Conservation (phyloP, 495 filamentous ascomycete species). For the Penicillium goetzii region DNA sequence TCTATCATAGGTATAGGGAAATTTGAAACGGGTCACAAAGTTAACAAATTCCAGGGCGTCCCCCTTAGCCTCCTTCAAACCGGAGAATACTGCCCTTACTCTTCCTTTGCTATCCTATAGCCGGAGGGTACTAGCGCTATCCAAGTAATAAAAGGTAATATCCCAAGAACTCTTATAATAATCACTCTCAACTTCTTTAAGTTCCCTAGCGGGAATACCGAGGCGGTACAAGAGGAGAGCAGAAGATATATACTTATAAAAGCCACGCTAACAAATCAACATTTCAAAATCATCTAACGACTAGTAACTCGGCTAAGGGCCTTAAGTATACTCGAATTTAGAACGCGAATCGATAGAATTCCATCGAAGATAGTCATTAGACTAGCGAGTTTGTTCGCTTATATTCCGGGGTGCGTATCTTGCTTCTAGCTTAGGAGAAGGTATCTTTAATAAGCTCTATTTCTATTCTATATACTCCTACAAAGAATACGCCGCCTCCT, state of each 20-base stretch:
- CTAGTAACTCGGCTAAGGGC: not conserved
- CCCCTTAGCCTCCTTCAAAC: no score
- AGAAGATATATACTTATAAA: conserved; percentile 14
- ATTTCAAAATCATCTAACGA: conserved; percentile 10
- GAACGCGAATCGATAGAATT: conserved; percentile 9
- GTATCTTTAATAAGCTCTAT: conserved; percentile 8
- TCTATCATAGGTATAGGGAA: no score
- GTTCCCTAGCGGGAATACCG: no score
- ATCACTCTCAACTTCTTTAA: no score
- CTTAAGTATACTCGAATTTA: conserved; percentile 4
- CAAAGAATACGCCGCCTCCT: conserved; percentile 8
- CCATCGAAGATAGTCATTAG: conserved; percentile 13
- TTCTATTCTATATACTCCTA: conserved; percentile 1
- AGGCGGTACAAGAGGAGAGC: not conserved
- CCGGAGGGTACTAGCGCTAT: no score
- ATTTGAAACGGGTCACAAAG: no score
- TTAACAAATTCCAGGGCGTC: no score
- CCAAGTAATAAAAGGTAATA: no score
- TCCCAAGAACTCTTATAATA: no score
- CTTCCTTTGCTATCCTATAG: no score
- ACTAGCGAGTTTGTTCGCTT: not conserved
- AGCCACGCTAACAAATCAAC: not conserved
- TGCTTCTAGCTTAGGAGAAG: not conserved
- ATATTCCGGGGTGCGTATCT: conserved; percentile 1
- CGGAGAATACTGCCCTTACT: no score